Percentiles rank a stretch among this genome's conserved stretches.
phyloP scores from a whole-genome alignment of 1,284 basidiomycete species.

The Phellopilus nigrolimitatus region DNA sequence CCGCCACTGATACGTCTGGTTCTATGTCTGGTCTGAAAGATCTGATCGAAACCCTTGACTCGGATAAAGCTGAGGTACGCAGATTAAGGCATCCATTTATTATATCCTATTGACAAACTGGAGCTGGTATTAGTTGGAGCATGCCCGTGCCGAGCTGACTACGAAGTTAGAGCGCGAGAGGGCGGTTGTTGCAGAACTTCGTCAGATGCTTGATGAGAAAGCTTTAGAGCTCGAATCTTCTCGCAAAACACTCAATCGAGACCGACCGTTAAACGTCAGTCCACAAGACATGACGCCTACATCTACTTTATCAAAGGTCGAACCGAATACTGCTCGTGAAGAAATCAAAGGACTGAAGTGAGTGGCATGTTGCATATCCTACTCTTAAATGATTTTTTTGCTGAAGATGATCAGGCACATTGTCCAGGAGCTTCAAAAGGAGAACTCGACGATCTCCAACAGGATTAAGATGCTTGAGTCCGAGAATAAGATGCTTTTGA shows the following conservation, averaged over 20 bases:
- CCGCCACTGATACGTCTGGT: slow-evolving; percentile 24
- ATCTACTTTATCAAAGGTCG: slow-evolving; percentile 45
- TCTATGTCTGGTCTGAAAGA: slow-evolving; percentile 23
- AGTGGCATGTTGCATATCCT: slow-evolving; percentile 23
- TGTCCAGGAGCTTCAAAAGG: slow-evolving; percentile 82
- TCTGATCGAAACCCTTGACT: slow-evolving; percentile 26
- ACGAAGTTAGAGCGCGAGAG: slow-evolving; percentile 36
- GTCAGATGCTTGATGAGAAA: slow-evolving; percentile 41
- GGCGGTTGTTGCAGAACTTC: slow-evolving; percentile 34
- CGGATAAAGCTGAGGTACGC: slow-evolving; percentile 38
- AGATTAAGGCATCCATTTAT: background rate
- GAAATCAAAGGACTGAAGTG: slow-evolving; percentile 79
- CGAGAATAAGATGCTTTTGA: slow-evolving; percentile 69
- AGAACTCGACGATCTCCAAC: slow-evolving; percentile 62
- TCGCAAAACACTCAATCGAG: slow-evolving; percentile 55
- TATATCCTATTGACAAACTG: background rate
- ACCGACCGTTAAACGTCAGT: slow-evolving; percentile 42
- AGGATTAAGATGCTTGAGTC: slow-evolving; percentile 67
- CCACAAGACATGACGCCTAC: slow-evolving; percentile 30
- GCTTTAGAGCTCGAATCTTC: slow-evolving; percentile 49
- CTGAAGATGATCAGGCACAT: slow-evolving; percentile 56
- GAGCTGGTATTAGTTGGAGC: slow-evolving; percentile 29
- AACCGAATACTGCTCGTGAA: slow-evolving; percentile 45
- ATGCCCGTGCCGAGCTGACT: slow-evolving; percentile 25
- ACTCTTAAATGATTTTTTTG: slow-evolving; percentile 12